Evolutionary conservation across 108 stramenopile species (phyloP), one percentile per base, ranked within the genome.

Genomic region (Parmales sp.): DNA sequence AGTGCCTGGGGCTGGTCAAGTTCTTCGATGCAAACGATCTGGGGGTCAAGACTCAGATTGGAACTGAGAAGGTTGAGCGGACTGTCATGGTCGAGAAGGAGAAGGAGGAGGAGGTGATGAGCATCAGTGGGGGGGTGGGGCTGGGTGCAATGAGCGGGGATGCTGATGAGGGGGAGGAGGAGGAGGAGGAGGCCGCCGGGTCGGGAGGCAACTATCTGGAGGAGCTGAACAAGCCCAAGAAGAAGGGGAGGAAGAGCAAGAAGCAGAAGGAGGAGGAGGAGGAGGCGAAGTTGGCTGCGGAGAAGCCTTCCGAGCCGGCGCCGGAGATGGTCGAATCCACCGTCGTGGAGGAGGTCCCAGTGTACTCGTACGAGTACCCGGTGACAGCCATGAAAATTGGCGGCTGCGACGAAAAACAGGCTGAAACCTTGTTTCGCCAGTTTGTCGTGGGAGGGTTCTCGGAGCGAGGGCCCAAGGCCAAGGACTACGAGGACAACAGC

Each of bases 11-110:
- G 49, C 76, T 92, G 11, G 73, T 92, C 67, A 88, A 90, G 70
- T 92, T 92, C 77, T 90, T 89, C 75, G 73, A 69, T 25, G 91
- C 88, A 64, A 90, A 90, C 75, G 86, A 76, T 37, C 78, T 90
- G 68, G 80, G 86, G 13, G 74, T 84, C 45, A 76, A 86, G 45
- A 65, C 71, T 34, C 83, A 82, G 50, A 71, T 88, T 60, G 88
- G 83, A 23, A 86, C 82, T 18, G 80, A 83, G 74, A 83, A 77
- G 51, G 78, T 83, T 19, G 84, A 88, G 69, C 77, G 80, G 75
- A 80, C 72, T 71, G 63, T 84, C 37, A 60, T 50, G 6, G 65
- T 67, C 38, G 76, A 51, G 4, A 72, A 72, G 45, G 39, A 11
- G 7, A 29, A 11, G 63, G 36, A 31, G 63, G 20, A 64, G 28